A percentile compares a stretch with the other conserved stretches of the same genome.
Evolutionary conservation across 495 filamentous ascomycete species (phyloP).

Genomic region (Pyronema omphalodes): DNA sequence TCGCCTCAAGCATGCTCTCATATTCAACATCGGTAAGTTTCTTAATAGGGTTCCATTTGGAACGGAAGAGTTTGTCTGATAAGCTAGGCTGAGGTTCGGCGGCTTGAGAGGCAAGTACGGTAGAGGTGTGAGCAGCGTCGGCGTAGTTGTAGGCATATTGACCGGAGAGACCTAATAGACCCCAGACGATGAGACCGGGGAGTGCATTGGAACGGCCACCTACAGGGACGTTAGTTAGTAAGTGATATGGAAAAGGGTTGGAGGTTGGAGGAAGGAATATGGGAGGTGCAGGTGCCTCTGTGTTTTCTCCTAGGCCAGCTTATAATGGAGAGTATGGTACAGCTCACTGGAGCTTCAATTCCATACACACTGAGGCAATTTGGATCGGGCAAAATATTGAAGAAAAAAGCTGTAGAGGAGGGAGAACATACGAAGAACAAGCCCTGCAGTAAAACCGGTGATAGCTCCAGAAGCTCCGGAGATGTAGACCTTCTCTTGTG

Average conservation of each 20-base stretch:
- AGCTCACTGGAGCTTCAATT: neutral
- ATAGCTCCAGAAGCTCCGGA: slow-evolving; percentile 18
- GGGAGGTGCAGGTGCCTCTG: neutral
- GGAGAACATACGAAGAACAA: slow-evolving; percentile 13
- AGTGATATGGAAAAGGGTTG: neutral
- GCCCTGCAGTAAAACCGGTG: slow-evolving; percentile 15
- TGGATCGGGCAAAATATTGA: neutral
- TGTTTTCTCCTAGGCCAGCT: too few species aligned
- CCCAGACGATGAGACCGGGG: slow-evolving; percentile 46
- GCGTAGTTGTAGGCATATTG: slow-evolving; percentile 40
- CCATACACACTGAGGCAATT: neutral
- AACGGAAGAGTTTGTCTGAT: slow-evolving; percentile 24
- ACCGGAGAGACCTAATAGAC: slow-evolving; percentile 40
- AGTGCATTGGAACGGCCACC: slow-evolving; percentile 33
- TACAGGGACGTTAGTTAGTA: slow-evolving; percentile 2
- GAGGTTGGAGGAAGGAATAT: neutral
- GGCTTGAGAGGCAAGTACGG: slow-evolving; percentile 4
- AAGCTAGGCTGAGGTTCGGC: slow-evolving; percentile 4
- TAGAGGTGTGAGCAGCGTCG: slow-evolving; percentile 26
- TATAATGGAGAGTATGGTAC: neutral
- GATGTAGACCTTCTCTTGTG: slow-evolving; percentile 11
- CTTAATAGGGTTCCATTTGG: slow-evolving; percentile 69
- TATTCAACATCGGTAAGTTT: slow-evolving; percentile 65
- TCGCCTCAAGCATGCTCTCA: slow-evolving; percentile 52
- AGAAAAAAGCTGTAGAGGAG: neutral